Conservation (phyloP, 2,329 filamentous ascomycete genomes). For the Tolypocladium cylindrosporum region DNA sequence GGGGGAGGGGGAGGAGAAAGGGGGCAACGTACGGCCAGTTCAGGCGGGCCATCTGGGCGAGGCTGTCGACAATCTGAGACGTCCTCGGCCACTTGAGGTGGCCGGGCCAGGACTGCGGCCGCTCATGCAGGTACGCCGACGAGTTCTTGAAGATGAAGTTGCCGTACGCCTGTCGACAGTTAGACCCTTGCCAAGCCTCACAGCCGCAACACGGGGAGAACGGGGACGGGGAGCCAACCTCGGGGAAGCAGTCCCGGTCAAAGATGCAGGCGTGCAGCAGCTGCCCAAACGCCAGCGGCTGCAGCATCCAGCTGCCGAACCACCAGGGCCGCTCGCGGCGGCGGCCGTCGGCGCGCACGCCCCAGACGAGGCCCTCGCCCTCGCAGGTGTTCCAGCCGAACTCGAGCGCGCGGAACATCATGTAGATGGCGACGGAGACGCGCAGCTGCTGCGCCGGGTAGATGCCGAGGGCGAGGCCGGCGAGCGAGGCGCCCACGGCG, state of each 20-base stretch:
- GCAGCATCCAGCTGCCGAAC: conserved; percentile 77
- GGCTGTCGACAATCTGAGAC: conserved; percentile 67
- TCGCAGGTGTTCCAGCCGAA: conserved; percentile 79
- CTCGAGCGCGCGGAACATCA: conserved; percentile 72
- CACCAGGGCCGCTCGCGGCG: conserved; percentile 64
- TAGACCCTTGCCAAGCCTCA: background rate
- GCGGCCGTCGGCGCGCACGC: conserved; percentile 31
- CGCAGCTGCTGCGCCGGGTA: conserved; percentile 58
- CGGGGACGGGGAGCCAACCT: conserved; percentile 28
- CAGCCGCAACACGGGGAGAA: background rate
- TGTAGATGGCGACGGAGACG: conserved; percentile 72
- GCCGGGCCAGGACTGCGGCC: conserved; percentile 58
- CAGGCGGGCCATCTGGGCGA: conserved; percentile 71
- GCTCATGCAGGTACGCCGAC: conserved; percentile 65
- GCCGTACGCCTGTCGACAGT: conserved; percentile 14
- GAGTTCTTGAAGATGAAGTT: conserved; percentile 59
- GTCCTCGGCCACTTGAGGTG: conserved; percentile 64
- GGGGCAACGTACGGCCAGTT: conserved; percentile 63
- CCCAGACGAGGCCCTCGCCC: conserved; percentile 59
- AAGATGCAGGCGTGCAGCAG: conserved; percentile 68
- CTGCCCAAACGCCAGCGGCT: conserved; percentile 67
- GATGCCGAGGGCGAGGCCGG: conserved; percentile 72
- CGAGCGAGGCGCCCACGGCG: conserved; percentile 80
- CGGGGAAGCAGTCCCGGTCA: conserved; percentile 63
- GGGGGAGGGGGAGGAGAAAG: background rate